These are phyloP conservation scores for Trebouxia sp. DNA, from an alignment of 139 green algal genomes.

Conservation along the genomic window DNA sequence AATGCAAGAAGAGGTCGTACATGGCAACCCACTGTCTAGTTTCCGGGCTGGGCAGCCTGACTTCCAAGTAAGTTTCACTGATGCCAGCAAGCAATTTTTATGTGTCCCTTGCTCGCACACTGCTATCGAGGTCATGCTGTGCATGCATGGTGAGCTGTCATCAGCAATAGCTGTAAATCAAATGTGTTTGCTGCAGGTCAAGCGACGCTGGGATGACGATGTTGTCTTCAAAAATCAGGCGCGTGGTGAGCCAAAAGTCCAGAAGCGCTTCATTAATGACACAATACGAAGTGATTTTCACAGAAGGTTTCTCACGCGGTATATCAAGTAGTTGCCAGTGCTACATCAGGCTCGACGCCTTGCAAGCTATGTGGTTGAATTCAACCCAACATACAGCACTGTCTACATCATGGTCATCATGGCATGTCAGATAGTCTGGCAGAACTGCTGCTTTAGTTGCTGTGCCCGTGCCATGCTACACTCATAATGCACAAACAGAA, in stretches of 20 bases:
- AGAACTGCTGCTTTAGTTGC: too few relatives aligned
- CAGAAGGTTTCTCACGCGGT: slow-evolving; percentile 89
- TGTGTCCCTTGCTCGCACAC: not conserved
- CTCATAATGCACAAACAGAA: too few relatives aligned
- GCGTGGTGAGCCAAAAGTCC: slow-evolving; percentile 83
- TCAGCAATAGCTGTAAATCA: not conserved
- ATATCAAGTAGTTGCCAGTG: slow-evolving; percentile 91
- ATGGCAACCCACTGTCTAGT: slow-evolving; percentile 94
- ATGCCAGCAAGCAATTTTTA: not conserved
- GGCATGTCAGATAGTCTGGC: too few relatives aligned
- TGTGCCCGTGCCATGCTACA: too few relatives aligned
- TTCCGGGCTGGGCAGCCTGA: slow-evolving; percentile 33
- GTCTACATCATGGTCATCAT: too few relatives aligned
- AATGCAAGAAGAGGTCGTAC: slow-evolving; percentile 71
- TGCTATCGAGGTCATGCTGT: not conserved
- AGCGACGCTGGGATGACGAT: slow-evolving; percentile 96
- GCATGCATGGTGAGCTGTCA: not conserved
- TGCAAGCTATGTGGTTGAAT: too few relatives aligned
- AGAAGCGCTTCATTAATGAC: slow-evolving; percentile 98
- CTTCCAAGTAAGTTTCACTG: slow-evolving; percentile 30
- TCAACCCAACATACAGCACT: too few relatives aligned
- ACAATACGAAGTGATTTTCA: slow-evolving; percentile 99
- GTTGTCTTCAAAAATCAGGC: slow-evolving; percentile 96
- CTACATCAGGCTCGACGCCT: too few relatives aligned
- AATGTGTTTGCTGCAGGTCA: slow-evolving; percentile 44